phyloP scores from a whole-genome alignment of 331 rosid genomes.

The Dryas integrifolia region DNA sequence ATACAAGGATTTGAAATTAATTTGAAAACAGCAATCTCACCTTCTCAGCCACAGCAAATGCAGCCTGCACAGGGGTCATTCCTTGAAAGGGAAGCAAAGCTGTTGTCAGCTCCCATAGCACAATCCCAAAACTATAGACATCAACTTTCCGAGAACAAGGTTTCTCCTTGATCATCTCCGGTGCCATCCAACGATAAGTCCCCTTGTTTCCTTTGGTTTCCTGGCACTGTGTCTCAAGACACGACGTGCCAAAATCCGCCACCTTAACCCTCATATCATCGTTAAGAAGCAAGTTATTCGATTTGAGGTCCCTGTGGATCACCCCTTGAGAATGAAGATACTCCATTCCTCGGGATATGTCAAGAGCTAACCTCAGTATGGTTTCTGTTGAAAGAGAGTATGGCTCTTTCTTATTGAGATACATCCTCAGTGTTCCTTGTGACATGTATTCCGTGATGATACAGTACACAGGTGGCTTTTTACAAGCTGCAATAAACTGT shows the following conservation, averaged over 20 bases:
- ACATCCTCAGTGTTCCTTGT: constrained; percentile 98
- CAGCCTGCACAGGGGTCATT: constrained; percentile 99
- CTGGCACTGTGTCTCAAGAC: constrained; percentile 80
- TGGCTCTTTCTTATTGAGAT: constrained; percentile 96
- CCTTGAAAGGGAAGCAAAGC: constrained; percentile 96
- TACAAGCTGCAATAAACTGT: constrained; percentile 97
- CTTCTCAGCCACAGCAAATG: constrained; percentile 98
- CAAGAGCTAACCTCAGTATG: constrained; percentile 84
- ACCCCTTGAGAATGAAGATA: constrained; percentile 98
- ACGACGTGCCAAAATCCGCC: constrained; percentile 95
- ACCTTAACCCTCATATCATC: constrained; percentile 99
- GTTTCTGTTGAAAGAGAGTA: constrained; percentile 91
- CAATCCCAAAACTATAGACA: constrained; percentile 94
- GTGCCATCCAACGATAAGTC: constrained; percentile 99
- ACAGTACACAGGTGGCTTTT: constrained; percentile 94
- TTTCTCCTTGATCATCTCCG: constrained; percentile 95
- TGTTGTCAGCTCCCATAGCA: constrained; percentile 95
- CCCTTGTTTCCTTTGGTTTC: constrained; percentile 98
- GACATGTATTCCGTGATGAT: constrained; percentile 99
- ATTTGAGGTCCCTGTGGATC: constrained; percentile 90
- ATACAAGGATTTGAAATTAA: background rate
- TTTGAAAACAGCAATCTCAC: constrained; percentile 36
- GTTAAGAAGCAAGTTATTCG: constrained; percentile 87
- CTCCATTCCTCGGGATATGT: constrained; percentile 96
- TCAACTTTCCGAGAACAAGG: constrained; percentile 84